Base-by-base conservation (phyloP, 257 asterid species). In the Solanum etuberosum region DNA sequence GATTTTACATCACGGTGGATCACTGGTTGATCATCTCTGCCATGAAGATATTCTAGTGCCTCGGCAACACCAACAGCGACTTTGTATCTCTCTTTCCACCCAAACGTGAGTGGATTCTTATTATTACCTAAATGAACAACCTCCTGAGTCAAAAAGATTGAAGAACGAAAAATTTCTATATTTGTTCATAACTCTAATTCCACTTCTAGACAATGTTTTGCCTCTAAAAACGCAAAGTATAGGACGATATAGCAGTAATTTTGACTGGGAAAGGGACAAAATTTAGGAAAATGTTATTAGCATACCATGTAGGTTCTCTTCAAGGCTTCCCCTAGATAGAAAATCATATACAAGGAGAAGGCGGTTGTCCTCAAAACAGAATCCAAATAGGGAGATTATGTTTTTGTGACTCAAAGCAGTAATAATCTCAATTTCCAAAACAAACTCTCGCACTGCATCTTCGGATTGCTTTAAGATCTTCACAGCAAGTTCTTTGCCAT, bases 1-100 rank as follows among this genome's bases (percentile, higher is more conserved):
- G 99, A 97, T 92, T 97, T 97, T 54, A 97, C 97, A 73, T 97
- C 99, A 86, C 99, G 89, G 86, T 97, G 99, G 90, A 97, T 96
- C 25, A 97, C 98, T 13, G 98, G 93, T 57, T 88, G 93, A 32
- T 43, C 90, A 86, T 93, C 95, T 91, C 98, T 88, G 85, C 35
- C 91, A 90, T 97, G 99, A 87, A 97, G 98, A 91, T 97, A 95
- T 57, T 94, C 94, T 87, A 97, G 93, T 65, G 99, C 99, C 90
- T 96, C 99, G 9, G 99, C 99, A 68, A 96, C 94, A 42, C 99
- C 99, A 29, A 93, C 86, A 57, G 99, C 99, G 20, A 96, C 99
- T 86, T 92, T 91, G 85, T 90, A 94, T 86, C 99, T 92, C 90
- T 94, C 94, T 3, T 57, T 88, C 99, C 99, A 97, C 81, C 96